Evolutionary conservation across 164 flowering plant species (phyloP), one percentile per base, ranked within the genome.

Genomic region (Dillenia suffruticosa): DNA sequence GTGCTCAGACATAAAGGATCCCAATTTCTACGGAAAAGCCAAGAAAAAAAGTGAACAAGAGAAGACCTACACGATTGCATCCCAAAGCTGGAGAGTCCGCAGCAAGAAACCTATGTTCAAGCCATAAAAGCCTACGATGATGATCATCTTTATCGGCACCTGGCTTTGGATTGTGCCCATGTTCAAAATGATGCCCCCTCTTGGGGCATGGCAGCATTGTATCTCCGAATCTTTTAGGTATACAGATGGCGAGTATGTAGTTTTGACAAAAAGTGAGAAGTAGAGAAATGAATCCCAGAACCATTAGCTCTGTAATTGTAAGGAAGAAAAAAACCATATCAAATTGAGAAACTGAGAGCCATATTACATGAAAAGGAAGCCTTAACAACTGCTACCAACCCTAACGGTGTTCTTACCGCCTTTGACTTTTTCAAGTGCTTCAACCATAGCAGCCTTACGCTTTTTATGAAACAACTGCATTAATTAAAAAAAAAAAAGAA

Each of bases 361-460:
- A 14, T 10, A 5, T 22, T 2, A 12, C n/a, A 44, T 15, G 2
- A 9, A 32, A 32, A 5, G 40, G 40, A 32, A 32, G 40, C 40
- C 40, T 32, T 4, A 32, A 5, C 7, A 55, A 24, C 26, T 26
- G 2, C 6, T 15, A 17, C 9, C 45, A 59, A 8, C 49, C 51
- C 5, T 14, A 53, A 8, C 11, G 1, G 53, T 9, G 24, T 12
- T 6, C 55, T 64, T 64, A 82, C 89, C 87, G 6, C 57, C 71
- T 68, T 84, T 82, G 26, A 84, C 63, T 59, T 82, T 84, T 65
- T 77, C 75, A 22, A 84, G 81, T 48, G 89, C 89, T 70, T 84
- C 87, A 61, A 19, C 50, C 62, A 84, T 40, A 49, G 82, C 83
- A 40, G 15, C 56, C 77, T 78, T 82, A 60, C 58, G 73, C 54